Conservation (phyloP, 371 early-diverging fungal genomes). For the Hamiltosporidium tvaerminnensis region DNA sequence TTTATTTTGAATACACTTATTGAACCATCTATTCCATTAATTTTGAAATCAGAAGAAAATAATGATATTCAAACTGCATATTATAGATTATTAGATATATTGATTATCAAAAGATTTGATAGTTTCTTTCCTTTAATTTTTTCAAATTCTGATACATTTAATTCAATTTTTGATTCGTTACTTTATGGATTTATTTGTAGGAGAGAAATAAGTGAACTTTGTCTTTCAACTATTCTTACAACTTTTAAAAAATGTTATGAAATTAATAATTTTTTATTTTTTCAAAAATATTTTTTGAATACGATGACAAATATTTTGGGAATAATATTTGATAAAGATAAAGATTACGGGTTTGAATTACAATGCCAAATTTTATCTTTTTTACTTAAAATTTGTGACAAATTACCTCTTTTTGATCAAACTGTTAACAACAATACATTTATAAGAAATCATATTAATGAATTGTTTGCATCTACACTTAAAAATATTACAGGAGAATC, state of each 20-base stretch:
- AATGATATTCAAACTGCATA: no score
- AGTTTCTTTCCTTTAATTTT: no score
- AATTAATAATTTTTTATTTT: slow-evolving; percentile 21
- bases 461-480: slow-evolving; percentile 20
- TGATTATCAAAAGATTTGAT: no score
- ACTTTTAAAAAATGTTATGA: slow-evolving; percentile 14
- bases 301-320: slow-evolving; percentile 40
- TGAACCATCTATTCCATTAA: no score
- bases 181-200: no score
- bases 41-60: no score
- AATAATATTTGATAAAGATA: slow-evolving; percentile 44
- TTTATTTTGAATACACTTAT: no score
- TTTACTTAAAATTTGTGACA: slow-evolving; percentile 16
- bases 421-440: slow-evolving; percentile 10
- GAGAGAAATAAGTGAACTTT: no score
- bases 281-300: slow-evolving; percentile 15
- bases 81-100: no score
- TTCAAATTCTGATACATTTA: no score
- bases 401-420: slow-evolving; percentile 16
- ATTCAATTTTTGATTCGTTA: no score
- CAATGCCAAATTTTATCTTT: slow-evolving; percentile 18
- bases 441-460: slow-evolving; percentile 13
- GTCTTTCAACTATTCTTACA: no score
- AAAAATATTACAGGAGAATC: slow-evolving; percentile 31
- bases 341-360: slow-evolving; percentile 20